Percentiles rank a stretch among this genome's conserved stretches.
Evolutionary conservation across 1,139 yeast genomes (phyloP).

Genomic region (Nakaseomyces sp.): DNA sequence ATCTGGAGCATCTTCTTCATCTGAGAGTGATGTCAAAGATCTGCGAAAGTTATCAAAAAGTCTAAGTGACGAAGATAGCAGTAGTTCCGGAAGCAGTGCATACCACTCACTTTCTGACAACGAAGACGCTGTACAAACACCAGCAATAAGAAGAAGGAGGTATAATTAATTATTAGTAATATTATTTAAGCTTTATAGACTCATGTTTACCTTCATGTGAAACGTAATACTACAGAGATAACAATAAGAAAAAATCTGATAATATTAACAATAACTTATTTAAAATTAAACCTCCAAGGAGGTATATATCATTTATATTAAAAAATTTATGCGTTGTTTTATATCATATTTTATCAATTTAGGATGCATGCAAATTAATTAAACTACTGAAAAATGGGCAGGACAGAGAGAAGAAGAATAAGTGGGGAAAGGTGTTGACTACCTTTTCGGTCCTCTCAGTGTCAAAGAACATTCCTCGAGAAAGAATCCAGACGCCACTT

Average conservation of each 20-base stretch:
- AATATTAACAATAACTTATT: too few species aligned
- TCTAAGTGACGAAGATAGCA: neutral
- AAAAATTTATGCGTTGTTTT: neutral
- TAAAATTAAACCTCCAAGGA: too few species aligned
- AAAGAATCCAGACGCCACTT: conserved; percentile 39
- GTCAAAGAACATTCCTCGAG: neutral
- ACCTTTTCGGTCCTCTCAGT: too few species aligned
- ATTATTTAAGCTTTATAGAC: too few species aligned
- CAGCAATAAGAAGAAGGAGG: neutral
- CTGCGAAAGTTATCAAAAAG: neutral
- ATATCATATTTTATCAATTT: conserved; percentile 1
- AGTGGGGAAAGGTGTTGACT: too few species aligned
- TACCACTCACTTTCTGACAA: neutral
- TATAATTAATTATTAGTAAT: too few species aligned
- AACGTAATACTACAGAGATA: too few species aligned
- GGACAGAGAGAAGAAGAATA: too few species aligned
- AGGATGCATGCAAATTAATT: conserved; percentile 1
- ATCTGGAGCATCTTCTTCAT: too few species aligned
- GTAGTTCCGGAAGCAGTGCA: neutral
- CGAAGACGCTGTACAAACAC: neutral
- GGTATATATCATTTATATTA: too few species aligned
- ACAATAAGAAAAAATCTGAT: too few species aligned
- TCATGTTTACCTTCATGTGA: too few species aligned
- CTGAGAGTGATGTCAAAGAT: neutral
- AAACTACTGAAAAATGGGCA: neutral